phyloP scores from a whole-genome alignment of 2,329 filamentous ascomycete genomes.

The Trichophaea hybrida region DNA sequence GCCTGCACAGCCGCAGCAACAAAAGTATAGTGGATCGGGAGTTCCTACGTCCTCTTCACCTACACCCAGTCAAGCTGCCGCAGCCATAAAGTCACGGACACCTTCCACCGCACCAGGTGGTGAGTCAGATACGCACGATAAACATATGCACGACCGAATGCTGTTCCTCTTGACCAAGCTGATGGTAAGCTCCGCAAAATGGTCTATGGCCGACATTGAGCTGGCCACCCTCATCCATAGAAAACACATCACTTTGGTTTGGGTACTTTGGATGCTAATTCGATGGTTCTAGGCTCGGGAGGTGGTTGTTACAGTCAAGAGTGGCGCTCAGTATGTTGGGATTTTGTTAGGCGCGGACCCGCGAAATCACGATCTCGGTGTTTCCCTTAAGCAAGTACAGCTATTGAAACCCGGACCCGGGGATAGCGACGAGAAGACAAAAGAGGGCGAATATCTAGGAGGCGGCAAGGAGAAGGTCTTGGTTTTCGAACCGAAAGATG shows the following conservation, averaged over 20 bases:
- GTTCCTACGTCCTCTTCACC: constrained; percentile 18
- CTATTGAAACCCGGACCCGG: constrained; percentile 23
- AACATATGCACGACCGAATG: constrained; percentile 27
- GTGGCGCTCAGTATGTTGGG: constrained; percentile 25
- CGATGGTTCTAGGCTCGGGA: constrained; percentile 13
- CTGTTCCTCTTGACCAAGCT: constrained; percentile 25
- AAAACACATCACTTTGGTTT: neutral
- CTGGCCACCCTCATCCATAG: neutral
- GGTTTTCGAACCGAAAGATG: constrained; percentile 25
- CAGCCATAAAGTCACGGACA: constrained; percentile 19
- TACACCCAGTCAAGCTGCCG: constrained; percentile 19
- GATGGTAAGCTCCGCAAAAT: constrained; percentile 16
- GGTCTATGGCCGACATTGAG: neutral
- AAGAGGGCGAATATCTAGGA: constrained; percentile 24
- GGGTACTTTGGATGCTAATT: neutral
- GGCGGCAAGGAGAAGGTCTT: constrained; percentile 25
- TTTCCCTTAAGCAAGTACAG: constrained; percentile 25
- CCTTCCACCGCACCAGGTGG: constrained; percentile 9
- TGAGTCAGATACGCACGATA: constrained; percentile 27
- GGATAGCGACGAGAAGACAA: constrained; percentile 23
- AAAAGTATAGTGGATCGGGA: constrained; percentile 19
- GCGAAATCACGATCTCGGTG: constrained; percentile 24
- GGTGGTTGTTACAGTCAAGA: constrained; percentile 25
- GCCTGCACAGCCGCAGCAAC: constrained; percentile 11
- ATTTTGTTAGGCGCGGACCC: constrained; percentile 24